A percentile compares a stretch with the other conserved stretches of the same genome.
Evolutionary conservation across 2,329 filamentous ascomycete genomes (phyloP).

Genomic region (Aspergillus nomiae): DNA sequence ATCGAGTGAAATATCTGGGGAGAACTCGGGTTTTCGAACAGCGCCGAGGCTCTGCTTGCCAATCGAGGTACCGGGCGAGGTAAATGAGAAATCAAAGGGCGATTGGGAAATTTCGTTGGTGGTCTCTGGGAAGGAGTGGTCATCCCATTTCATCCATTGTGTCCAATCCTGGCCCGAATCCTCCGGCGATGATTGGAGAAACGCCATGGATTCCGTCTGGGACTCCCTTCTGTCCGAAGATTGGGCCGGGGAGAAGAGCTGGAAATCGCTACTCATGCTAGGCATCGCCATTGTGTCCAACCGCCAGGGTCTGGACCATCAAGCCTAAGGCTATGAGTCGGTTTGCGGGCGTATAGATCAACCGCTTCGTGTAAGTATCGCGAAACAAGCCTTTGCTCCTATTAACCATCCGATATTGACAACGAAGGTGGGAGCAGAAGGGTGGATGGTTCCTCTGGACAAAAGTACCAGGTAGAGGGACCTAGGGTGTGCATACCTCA

Average conservation of each 20-base stretch:
- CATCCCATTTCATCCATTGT: conserved; percentile 51
- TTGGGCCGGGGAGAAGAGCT: conserved; percentile 33
- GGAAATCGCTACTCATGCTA: conserved; percentile 36
- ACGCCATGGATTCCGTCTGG: conserved; percentile 19
- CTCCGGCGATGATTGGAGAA: conserved; percentile 26
- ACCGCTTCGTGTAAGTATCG: not conserved
- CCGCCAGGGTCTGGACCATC: conserved; percentile 22
- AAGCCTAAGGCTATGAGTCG: conserved; percentile 2
- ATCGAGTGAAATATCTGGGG: conserved; percentile 34
- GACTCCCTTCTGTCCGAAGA: conserved; percentile 23
- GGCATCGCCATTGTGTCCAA: conserved; percentile 24
- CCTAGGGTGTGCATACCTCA: conserved; percentile 13
- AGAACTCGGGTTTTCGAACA: conserved; percentile 28
- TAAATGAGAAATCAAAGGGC: conserved; percentile 26
- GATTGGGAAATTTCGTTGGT: conserved; percentile 29
- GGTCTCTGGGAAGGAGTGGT: conserved; percentile 33
- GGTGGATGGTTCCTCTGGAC: not conserved
- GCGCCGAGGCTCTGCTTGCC: conserved; percentile 24
- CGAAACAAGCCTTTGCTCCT: conserved; percentile 1
- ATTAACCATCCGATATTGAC: conserved; percentile 3
- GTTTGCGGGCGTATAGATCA: not conserved
- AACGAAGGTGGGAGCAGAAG: conserved; percentile 3
- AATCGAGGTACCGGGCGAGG: conserved; percentile 29
- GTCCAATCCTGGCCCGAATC: conserved; percentile 44
- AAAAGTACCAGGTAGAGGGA: conserved; percentile 1